Conservation (phyloP, 2,329 filamentous ascomycete species). For the Cadophora luteo-olivacea region DNA sequence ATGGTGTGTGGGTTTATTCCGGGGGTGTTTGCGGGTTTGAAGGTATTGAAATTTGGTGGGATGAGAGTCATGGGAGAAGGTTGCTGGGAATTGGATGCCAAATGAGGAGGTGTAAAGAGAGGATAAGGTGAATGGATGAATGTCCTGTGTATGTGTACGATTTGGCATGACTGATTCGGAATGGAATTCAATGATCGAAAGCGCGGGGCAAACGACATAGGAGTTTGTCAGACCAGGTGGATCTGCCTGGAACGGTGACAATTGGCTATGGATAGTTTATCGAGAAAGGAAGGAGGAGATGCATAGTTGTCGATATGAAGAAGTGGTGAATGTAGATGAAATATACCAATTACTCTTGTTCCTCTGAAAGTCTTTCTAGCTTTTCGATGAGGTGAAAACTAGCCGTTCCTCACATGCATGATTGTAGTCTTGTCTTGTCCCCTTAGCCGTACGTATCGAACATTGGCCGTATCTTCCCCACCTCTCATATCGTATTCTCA, state of each 20-base stretch:
- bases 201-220: neutral
- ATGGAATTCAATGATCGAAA: neutral
- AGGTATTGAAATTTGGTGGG: neutral
- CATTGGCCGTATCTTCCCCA: no score
- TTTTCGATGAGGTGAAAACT: no score
- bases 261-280: neutral
- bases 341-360: neutral
- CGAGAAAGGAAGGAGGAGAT: neutral
- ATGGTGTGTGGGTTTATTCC: neutral
- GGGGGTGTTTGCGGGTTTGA: neutral
- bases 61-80: neutral
- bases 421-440: no score
- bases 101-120: no score
- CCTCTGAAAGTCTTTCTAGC: no score
- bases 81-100: neutral
- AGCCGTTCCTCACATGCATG: no score
- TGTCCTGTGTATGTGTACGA: slow-evolving; percentile 9
- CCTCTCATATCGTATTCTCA: no score
- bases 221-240: neutral
- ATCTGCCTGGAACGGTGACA: no score
- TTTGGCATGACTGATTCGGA: neutral
- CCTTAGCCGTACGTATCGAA: no score
- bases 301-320: neutral
- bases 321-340: neutral
- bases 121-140: no score